Base-by-base conservation (phyloP, 805 yeast genomes). In the Wickerhamomyces bovis region DNA sequence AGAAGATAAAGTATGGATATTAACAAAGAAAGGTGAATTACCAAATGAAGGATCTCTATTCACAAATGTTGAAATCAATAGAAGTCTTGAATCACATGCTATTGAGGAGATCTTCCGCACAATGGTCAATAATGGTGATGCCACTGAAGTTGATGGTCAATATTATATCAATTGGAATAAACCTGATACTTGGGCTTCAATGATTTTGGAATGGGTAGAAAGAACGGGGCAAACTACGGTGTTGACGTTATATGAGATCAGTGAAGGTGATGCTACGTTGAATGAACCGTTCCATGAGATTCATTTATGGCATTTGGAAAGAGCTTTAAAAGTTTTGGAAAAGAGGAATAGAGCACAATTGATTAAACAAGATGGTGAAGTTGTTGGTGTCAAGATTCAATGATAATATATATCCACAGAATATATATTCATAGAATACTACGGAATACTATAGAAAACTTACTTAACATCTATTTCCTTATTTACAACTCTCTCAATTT, bases 171-270 rank as follows among this genome's bases (percentile, higher is more conserved):
- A 79, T 52, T 87, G 95, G 89, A 76, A 80, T 50, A 69, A 78
- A 16, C 70, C 89, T 47, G 75, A 83, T 56, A 78, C 78, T 54
- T 76, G 97, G 94, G 78, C 81, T 36, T 68, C 78, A 42, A 57
- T 71, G 54, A 56, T 90, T 43, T 60, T 78, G 60, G 84, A 81
- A 59, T 77, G 87, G 90, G 67, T 80, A n/a, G 90, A 85, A 45
- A 68, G 71, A 19, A 78, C 92, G 0, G 96, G 96, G 0, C 96
- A 89, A 58, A 68, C 75, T 45, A 71, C 83, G 1, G 83, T 92
- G 2, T 66, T 92, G 44, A 92, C 98, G 0, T 64, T 89, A 15
- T 89, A 86, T 63, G 98, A 92, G 64, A 62, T 92, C 33, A 70
- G 83, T 0, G 76, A 78, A 47, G 83, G 86, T 44, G 92, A 85